These are phyloP conservation scores for Nemania sp. DNA, from an alignment of 2,329 filamentous ascomycete species.

Conservation along the genomic window DNA sequence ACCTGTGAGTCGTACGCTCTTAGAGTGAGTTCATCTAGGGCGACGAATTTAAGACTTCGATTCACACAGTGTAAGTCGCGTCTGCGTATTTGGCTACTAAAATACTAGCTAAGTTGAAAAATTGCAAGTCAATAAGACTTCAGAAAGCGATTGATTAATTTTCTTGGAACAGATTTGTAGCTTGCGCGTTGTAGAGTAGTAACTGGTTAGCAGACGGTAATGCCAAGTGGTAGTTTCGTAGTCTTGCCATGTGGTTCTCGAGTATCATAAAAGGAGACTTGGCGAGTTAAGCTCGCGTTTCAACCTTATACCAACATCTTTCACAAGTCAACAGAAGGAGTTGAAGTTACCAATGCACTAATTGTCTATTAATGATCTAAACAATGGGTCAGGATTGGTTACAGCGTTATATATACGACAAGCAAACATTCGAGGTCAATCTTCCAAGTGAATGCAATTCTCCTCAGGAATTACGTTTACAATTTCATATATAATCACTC, in stretches of 20 bases:
- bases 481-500: no score
- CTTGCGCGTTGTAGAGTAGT: no score
- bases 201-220: no score
- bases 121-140: conserved; percentile 84
- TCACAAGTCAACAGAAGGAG: conserved; percentile 5
- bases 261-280: no score
- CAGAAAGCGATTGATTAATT: conserved; percentile 83
- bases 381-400: conserved; percentile 95
- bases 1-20: not conserved
- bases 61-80: conserved; percentile 71
- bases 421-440: not conserved
- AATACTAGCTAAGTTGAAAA: conserved; percentile 78
- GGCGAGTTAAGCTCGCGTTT: conserved; percentile 92
- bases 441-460: not conserved
- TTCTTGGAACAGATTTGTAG: conserved; percentile 98
- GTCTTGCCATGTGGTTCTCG: no score
- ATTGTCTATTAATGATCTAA: conserved; percentile 56
- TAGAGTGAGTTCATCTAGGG: conserved; percentile 43
- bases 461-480: no score
- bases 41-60: conserved; percentile 79
- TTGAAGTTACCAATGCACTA: not conserved
- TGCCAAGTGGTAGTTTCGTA: no score
- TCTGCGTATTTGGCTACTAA: conserved; percentile 73
- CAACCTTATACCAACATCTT: conserved; percentile 78
- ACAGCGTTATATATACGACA: conserved; percentile 60